Conservation (phyloP, 805 yeast species). For the Diddensiella caesifluorescens region DNA sequence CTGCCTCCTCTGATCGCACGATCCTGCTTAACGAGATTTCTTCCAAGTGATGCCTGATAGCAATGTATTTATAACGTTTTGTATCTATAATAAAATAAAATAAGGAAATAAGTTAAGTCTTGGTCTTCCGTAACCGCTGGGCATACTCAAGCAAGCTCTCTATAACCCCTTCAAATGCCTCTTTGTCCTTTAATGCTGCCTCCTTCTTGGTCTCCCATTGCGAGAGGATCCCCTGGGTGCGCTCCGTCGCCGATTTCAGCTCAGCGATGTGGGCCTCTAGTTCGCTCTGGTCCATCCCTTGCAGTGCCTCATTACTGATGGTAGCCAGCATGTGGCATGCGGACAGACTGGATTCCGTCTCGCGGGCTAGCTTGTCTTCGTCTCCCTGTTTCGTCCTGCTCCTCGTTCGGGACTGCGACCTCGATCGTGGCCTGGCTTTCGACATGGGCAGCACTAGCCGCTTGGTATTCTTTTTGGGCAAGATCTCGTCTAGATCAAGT, state of each 20-base stretch:
- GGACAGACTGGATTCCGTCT: conserved; percentile 23
- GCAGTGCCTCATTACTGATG: conserved; percentile 34
- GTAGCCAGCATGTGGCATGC: conserved; percentile 31
- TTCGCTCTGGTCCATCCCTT: conserved; percentile 34
- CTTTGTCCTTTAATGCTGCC: conserved; percentile 57
- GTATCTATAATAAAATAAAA: neutral
- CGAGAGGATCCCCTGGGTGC: conserved; percentile 37
- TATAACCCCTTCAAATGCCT: conserved; percentile 78
- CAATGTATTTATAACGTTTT: too few species aligned
- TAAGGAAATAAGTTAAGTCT: conserved; percentile 28
- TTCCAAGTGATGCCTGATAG: too few species aligned
- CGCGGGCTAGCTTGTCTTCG: conserved; percentile 6
- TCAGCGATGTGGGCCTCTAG: conserved; percentile 36
- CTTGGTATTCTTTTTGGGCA: conserved; percentile 29
- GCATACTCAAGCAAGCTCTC: conserved; percentile 88
- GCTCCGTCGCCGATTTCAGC: conserved; percentile 34
- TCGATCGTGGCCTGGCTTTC: neutral
- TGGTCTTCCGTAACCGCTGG: conserved; percentile 48
- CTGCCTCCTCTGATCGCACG: conserved; percentile 53
- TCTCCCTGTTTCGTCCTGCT: neutral
- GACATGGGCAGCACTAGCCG: conserved; percentile 24
- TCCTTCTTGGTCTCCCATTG: conserved; percentile 50
- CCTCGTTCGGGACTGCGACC: conserved; percentile 1
- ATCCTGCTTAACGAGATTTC: conserved; percentile 32
- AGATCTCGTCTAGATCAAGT: conserved; percentile 57